Conservation (phyloP, 306 rosid species). For the Castanea mollissima region DNA sequence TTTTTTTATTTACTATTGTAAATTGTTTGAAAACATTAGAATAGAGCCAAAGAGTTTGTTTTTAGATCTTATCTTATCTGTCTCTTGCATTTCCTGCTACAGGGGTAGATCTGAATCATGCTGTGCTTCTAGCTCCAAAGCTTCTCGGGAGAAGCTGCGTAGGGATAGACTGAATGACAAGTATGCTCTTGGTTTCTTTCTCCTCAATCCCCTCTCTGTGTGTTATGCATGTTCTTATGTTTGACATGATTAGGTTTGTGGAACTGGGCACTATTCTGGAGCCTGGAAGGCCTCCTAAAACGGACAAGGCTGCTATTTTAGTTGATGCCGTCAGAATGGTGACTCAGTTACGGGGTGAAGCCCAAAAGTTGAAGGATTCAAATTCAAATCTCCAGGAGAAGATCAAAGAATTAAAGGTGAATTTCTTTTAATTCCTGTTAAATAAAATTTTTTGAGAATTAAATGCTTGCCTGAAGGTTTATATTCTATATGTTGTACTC, state of each 20-base stretch:
- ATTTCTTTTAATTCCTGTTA: conserved; percentile 2
- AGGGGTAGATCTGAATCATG: conserved; percentile 75
- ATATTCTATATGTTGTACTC: not conserved
- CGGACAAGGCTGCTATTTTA: conserved; percentile 89
- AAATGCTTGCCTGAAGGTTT: conserved; percentile 9
- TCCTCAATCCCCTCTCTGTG: conserved; percentile 10
- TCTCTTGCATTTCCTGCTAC: conserved; percentile 27
- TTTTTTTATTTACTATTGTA: not conserved
- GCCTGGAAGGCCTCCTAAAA: conserved; percentile 89
- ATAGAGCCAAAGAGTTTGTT: not conserved
- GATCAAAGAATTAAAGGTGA: conserved; percentile 90
- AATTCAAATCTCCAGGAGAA: conserved; percentile 77
- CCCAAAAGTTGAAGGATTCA: conserved; percentile 79
- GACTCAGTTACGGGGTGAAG: conserved; percentile 78
- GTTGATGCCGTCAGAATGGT: conserved; percentile 86
- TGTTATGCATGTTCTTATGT: conserved; percentile 25
- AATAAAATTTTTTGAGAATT: not conserved
- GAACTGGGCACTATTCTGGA: conserved; percentile 89
- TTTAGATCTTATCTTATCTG: not conserved
- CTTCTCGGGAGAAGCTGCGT: conserved; percentile 90
- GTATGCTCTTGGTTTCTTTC: conserved; percentile 28
- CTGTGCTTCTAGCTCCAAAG: conserved; percentile 76
- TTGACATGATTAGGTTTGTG: conserved; percentile 63
- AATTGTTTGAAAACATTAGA: not conserved
- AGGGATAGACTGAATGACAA: conserved; percentile 96